A percentile compares a stretch with the other conserved stretches of the same genome.
Conservation (phyloP, 805 yeast species). For the Schwanniomyces polymorphus region DNA sequence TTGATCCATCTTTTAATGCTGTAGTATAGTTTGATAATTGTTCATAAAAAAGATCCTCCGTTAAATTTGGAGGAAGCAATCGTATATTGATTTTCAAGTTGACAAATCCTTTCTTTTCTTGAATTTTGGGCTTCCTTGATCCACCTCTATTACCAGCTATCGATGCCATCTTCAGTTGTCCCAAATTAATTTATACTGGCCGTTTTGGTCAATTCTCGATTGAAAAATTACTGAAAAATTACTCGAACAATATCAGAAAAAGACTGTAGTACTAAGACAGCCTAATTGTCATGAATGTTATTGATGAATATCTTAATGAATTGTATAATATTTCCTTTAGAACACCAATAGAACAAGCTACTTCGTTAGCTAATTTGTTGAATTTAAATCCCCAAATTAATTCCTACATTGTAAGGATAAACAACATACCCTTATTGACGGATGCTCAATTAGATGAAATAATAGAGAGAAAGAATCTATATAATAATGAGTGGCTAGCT, state of each 20-base stretch:
- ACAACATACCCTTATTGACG: slow-evolving; percentile 15
- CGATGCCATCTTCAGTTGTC: slow-evolving; percentile 6
- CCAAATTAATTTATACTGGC: neutral
- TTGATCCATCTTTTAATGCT: slow-evolving; percentile 11
- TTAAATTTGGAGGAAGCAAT: slow-evolving; percentile 43
- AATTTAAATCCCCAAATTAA: slow-evolving; percentile 24
- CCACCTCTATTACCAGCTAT: slow-evolving; percentile 13
- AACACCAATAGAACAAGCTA: slow-evolving; percentile 18
- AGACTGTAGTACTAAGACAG: neutral
- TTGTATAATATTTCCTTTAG: slow-evolving; percentile 27
- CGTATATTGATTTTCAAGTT: slow-evolving; percentile 34
- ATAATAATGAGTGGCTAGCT: slow-evolving; percentile 42
- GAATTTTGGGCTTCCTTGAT: neutral
- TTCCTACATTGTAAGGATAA: slow-evolving; percentile 23
- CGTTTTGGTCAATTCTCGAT: neutral
- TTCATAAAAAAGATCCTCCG: slow-evolving; percentile 24
- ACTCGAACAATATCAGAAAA: neutral
- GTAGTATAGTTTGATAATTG: slow-evolving; percentile 12
- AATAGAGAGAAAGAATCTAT: slow-evolving; percentile 22
- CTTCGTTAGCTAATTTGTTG: slow-evolving; percentile 19
- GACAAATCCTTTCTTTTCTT: slow-evolving; percentile 3
- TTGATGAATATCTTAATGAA: slow-evolving; percentile 23
- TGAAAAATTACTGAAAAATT: neutral
- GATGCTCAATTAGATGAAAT: slow-evolving; percentile 14
- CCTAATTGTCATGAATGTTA: slow-evolving; percentile 13